These are phyloP conservation scores for Debaryomyces udenii DNA, from an alignment of 1,139 yeast genomes.

Conservation along the genomic window DNA sequence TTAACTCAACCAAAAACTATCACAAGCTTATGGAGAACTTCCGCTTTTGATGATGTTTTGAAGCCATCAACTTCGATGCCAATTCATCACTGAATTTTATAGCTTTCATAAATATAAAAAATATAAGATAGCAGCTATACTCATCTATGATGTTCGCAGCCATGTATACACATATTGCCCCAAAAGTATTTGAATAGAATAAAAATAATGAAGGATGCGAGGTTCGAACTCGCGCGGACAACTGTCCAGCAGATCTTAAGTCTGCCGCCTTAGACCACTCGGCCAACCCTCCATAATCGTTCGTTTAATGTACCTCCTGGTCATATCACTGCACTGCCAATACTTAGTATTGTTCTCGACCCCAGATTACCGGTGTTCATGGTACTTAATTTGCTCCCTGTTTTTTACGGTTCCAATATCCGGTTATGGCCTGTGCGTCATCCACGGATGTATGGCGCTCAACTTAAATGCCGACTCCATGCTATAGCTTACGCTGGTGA, in stretches of 20 bases:
- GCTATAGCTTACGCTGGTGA: no score
- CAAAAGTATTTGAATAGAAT: constrained; percentile 12
- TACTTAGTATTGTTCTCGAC: not conserved
- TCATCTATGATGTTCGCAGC: no score
- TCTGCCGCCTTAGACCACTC: constrained; percentile 59
- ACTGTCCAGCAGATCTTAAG: constrained; percentile 46
- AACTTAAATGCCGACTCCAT: no score
- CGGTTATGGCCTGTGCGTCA: no score
- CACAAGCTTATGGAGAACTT: constrained; percentile 68
- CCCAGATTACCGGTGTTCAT: not conserved
- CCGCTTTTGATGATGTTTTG: constrained; percentile 51
- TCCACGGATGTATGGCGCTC: no score
- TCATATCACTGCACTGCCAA: no score
- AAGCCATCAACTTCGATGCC: constrained; percentile 71
- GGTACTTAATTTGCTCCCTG: not conserved
- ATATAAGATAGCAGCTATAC: no score
- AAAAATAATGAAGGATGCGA: constrained; percentile 70
- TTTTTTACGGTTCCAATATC: not conserved
- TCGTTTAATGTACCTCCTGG: no score
- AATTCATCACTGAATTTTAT: constrained; percentile 36
- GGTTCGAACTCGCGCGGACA: constrained; percentile 86
- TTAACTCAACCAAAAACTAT: constrained; percentile 79
- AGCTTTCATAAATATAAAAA: no score
- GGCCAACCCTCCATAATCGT: constrained; percentile 51
- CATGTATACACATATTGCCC: no score